Percentiles rank a stretch among this genome's conserved stretches.
phyloP scores from a whole-genome alignment of 768 basidiomycete species.

The Austroboletus festivus region DNA sequence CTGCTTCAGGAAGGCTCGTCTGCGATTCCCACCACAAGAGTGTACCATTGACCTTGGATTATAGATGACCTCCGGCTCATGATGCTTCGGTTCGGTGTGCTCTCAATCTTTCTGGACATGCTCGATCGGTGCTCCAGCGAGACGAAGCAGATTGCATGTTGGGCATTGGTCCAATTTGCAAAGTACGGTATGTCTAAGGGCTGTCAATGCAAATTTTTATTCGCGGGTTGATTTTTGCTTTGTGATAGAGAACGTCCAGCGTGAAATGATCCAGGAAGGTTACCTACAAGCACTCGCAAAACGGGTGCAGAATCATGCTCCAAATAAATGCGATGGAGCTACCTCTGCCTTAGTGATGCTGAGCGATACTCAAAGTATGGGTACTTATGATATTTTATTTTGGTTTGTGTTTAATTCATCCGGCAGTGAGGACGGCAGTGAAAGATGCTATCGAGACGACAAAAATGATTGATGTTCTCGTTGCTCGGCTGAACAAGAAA shows the following conservation, averaged over 20 bases:
- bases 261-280: conserved; percentile 1
- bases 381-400: neutral
- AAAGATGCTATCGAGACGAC: conserved; percentile 12
- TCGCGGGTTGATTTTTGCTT: neutral
- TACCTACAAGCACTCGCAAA: conserved; percentile 16
- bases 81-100: conserved; percentile 15
- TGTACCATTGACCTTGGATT: neutral
- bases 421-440: conserved; percentile 11
- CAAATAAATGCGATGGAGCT: conserved; percentile 15
- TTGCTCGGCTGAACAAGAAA: conserved; percentile 15
- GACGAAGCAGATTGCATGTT: conserved; percentile 12
- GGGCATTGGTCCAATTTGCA: conserved; percentile 15
- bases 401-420: neutral
- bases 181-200: conserved; percentile 11
- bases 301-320: conserved; percentile 5
- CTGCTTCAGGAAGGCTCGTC: conserved; percentile 23
- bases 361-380: conserved; percentile 7
- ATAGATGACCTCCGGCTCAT: conserved; percentile 19
- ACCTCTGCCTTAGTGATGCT: conserved; percentile 17
- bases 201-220: neutral
- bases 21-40: neutral
- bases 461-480: conserved; percentile 15
- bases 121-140: conserved; percentile 20
- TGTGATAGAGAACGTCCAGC: conserved; percentile 9
- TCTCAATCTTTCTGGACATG: conserved; percentile 19